These are phyloP conservation scores for Exophiala aquamarina DNA, from an alignment of 2,329 filamentous ascomycete genomes.

Conservation along the genomic window DNA sequence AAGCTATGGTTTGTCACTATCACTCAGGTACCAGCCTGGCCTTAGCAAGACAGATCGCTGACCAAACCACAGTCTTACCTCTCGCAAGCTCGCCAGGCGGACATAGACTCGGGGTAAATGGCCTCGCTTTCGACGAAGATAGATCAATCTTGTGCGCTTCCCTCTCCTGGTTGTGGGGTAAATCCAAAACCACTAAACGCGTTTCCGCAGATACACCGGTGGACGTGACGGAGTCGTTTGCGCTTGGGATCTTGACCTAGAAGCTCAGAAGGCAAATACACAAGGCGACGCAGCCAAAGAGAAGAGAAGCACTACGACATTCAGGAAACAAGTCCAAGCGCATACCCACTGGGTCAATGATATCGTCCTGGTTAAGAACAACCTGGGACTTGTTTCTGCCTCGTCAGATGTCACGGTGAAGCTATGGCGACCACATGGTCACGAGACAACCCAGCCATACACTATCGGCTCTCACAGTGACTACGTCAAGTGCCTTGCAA, in stretches of 20 bases:
- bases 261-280: slow-evolving; percentile 47
- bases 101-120: slow-evolving; percentile 92
- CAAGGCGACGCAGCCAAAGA: slow-evolving; percentile 25
- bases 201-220: slow-evolving; percentile 74
- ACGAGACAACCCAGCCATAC: slow-evolving; percentile 57
- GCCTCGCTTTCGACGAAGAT: slow-evolving; percentile 79
- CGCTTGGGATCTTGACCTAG: slow-evolving; percentile 85
- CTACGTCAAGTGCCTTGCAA: slow-evolving; percentile 92
- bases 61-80: slow-evolving; percentile 60
- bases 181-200: no score
- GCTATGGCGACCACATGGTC: slow-evolving; percentile 76
- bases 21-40: neutral
- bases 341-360: slow-evolving; percentile 98
- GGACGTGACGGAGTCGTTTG: slow-evolving; percentile 94
- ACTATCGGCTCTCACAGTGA: slow-evolving; percentile 92
- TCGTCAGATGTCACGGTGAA: slow-evolving; percentile 95
- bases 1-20: slow-evolving; percentile 61
- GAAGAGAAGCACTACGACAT: slow-evolving; percentile 47
- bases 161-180: slow-evolving; percentile 5
- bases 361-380: slow-evolving; percentile 75
- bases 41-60: neutral
- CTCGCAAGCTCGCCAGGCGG: slow-evolving; percentile 74
- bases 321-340: slow-evolving; percentile 68
- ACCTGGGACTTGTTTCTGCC: slow-evolving; percentile 78
- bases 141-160: slow-evolving; percentile 78